Conservation (phyloP, 345 rosid genomes). For the Camelina hispida region DNA sequence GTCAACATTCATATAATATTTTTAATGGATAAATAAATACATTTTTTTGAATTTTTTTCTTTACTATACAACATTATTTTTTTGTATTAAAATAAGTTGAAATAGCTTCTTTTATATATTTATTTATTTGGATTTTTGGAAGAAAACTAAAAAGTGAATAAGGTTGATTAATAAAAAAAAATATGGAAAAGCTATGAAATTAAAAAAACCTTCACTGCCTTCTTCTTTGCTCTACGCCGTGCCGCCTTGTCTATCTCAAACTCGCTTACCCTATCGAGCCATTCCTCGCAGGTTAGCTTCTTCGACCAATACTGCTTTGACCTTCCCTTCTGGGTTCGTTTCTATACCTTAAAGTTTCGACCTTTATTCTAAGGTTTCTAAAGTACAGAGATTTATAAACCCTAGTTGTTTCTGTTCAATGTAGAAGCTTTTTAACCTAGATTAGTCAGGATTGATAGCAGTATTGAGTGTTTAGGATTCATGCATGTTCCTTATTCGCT, state of each 20-base stretch:
- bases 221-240: slow-evolving; percentile 33
- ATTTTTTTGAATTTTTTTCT: too few species aligned
- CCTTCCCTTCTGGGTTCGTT: neutral
- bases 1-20: too few species aligned
- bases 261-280: neutral
- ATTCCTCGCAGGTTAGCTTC: slow-evolving; percentile 30
- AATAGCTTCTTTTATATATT: too few species aligned
- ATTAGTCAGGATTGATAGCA: neutral
- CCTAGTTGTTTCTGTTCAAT: neutral
- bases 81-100: too few species aligned
- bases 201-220: slow-evolving; percentile 17
- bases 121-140: too few species aligned
- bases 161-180: neutral
- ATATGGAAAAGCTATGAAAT: slow-evolving; percentile 11
- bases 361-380: slow-evolving; percentile 6
- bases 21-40: too few species aligned
- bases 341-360: neutral
- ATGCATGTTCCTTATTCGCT: neutral
- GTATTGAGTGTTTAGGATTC: neutral
- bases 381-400: slow-evolving; percentile 15
- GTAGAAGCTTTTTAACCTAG: slow-evolving; percentile 6
- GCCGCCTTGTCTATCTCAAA: neutral
- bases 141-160: neutral
- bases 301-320: neutral
- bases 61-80: too few species aligned